These are phyloP conservation scores for Pichia heedii DNA, from an alignment of 805 yeast genomes.

Conservation along the genomic window DNA sequence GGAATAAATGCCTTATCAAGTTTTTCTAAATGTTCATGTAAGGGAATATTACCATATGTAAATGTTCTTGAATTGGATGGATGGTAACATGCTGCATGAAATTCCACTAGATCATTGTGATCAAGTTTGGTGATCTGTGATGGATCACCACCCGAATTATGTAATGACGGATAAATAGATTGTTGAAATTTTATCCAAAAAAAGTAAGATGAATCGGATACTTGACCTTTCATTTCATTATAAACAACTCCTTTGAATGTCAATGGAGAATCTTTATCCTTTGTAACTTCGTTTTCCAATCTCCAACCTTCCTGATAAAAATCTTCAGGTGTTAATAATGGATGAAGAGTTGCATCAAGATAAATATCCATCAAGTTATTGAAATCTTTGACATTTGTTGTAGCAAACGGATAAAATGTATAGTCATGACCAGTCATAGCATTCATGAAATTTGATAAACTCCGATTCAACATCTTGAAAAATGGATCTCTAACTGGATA, in stretches of 20 bases:
- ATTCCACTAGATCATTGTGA: constrained; percentile 68
- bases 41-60: constrained; percentile 76
- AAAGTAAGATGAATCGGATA: constrained; percentile 78
- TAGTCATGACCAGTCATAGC: constrained; percentile 98
- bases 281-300: constrained; percentile 58
- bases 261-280: constrained; percentile 52
- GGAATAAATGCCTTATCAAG: constrained; percentile 40
- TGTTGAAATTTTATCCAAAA: constrained; percentile 81
- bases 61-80: constrained; percentile 84
- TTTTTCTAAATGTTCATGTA: constrained; percentile 49
- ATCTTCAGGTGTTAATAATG: constrained; percentile 68
- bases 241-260: constrained; percentile 91
- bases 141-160: constrained; percentile 96
- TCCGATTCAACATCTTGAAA: constrained; percentile 91
- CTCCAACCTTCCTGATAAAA: constrained; percentile 98
- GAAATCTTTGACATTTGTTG: constrained; percentile 79
- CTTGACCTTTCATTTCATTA: constrained; percentile 98
- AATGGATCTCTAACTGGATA: constrained; percentile 96
- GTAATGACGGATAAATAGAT: constrained; percentile 71
- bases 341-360: constrained; percentile 78
- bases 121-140: constrained; percentile 59
- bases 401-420: constrained; percentile 92
- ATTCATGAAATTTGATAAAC: constrained; percentile 94
- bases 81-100: constrained; percentile 71
- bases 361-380: constrained; percentile 80